These are phyloP conservation scores for Fusarium sp. DNA, from an alignment of 2,329 filamentous ascomycete species.

Conservation along the genomic window DNA sequence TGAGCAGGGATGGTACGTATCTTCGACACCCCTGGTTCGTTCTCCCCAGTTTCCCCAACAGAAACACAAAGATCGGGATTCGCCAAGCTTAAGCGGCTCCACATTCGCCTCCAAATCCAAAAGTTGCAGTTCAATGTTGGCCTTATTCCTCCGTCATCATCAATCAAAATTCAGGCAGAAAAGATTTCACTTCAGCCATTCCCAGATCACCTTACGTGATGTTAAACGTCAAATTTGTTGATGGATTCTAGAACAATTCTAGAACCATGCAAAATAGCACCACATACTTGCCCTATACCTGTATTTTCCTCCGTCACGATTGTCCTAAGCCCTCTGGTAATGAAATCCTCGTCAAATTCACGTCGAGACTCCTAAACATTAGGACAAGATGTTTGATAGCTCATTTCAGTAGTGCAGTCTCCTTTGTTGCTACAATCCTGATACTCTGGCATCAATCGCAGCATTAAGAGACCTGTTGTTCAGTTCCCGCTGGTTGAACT, in stretches of 20 bases:
- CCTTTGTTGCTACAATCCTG: neutral
- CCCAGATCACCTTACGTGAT: slow-evolving; percentile 17
- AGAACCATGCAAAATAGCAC: neutral
- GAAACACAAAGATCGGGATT: slow-evolving; percentile 42
- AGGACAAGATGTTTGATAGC: neutral
- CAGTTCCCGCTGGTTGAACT: neutral
- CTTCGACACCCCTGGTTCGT: slow-evolving; percentile 9
- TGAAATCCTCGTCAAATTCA: neutral
- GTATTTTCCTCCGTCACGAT: neutral
- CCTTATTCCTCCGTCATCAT: neutral
- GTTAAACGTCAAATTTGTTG: neutral
- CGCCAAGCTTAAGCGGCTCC: slow-evolving; percentile 34
- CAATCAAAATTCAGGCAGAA: slow-evolving; percentile 8
- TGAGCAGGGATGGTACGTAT: slow-evolving; percentile 23
- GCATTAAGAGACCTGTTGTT: neutral
- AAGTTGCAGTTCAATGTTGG: neutral
- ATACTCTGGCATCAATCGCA: neutral
- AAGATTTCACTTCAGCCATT: neutral
- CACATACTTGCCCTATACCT: too few relatives aligned
- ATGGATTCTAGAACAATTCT: slow-evolving; percentile 19
- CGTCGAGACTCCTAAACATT: neutral
- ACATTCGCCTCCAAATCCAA: neutral
- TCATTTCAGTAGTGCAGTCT: neutral
- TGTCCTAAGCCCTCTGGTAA: neutral
- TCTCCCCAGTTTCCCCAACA: slow-evolving; percentile 45